Conservation (phyloP, 257 asterid genomes). For the Jacaranda copaia region DNA sequence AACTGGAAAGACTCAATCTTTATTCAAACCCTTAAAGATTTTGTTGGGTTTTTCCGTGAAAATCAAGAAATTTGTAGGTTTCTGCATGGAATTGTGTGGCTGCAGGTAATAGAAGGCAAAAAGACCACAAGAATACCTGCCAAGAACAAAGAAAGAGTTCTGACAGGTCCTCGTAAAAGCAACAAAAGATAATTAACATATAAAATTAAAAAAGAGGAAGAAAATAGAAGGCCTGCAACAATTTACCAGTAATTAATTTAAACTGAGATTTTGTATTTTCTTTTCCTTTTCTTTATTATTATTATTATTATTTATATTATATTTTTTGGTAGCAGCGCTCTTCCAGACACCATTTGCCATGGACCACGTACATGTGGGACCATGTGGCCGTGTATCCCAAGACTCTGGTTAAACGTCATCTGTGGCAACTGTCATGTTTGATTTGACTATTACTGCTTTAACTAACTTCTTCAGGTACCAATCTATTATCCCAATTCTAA, state of each 20-base stretch:
- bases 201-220: neutral
- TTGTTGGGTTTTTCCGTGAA: constrained; percentile 37
- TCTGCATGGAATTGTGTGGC: constrained; percentile 40
- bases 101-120: constrained; percentile 42
- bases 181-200: constrained; percentile 37
- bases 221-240: constrained; percentile 17
- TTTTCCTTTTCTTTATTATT: neutral
- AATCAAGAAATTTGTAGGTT: constrained; percentile 44
- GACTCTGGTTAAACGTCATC: constrained; percentile 51
- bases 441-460: constrained; percentile 23
- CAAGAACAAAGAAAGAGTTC: constrained; percentile 39
- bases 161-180: constrained; percentile 58
- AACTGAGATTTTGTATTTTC: constrained; percentile 33
- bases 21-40: constrained; percentile 47
- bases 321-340: too few species aligned
- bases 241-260: constrained; percentile 4
- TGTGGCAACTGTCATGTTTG: constrained; percentile 32
- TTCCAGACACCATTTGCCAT: constrained; percentile 6
- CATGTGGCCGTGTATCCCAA: constrained; percentile 55
- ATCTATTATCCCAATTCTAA: neutral
- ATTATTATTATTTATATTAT: neutral
- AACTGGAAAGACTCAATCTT: constrained; percentile 51
- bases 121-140: constrained; percentile 38
- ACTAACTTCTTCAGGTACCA: constrained; percentile 30
- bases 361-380: constrained; percentile 42